These are phyloP conservation scores for Verticillium zaregamsianum DNA, from an alignment of 2,329 filamentous ascomycete genomes.

Conservation along the genomic window DNA sequence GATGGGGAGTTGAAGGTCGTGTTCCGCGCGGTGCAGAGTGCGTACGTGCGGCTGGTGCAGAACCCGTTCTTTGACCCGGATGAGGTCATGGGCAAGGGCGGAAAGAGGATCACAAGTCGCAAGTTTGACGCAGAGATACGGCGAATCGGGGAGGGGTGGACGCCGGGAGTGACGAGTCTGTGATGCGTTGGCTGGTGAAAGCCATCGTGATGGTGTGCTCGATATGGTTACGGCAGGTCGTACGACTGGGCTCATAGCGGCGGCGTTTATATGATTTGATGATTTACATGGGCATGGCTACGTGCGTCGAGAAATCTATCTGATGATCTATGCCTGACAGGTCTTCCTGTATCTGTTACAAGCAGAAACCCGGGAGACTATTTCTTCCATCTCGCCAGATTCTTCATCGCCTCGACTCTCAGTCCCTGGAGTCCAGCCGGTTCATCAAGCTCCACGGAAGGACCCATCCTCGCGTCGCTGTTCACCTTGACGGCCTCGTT, in stretches of 20 bases:
- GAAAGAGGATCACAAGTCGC: constrained; percentile 73
- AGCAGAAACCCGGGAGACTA: neutral
- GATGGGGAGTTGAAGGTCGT: constrained; percentile 88
- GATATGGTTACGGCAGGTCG: constrained; percentile 3
- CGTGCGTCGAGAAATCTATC: neutral
- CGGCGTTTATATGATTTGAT: neutral
- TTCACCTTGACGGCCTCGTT: neutral
- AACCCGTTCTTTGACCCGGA: constrained; percentile 96
- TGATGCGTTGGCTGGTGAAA: constrained; percentile 28
- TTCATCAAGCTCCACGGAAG: constrained; percentile 26
- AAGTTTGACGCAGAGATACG: constrained; percentile 79
- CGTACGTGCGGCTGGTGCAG: constrained; percentile 82
- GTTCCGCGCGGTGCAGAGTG: constrained; percentile 87
- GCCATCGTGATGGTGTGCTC: neutral
- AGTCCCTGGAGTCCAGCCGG: constrained; percentile 34
- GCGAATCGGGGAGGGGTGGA: constrained; percentile 81
- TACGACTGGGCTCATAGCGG: constrained; percentile 10
- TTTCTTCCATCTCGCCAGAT: constrained; percentile 7
- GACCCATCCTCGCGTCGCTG: constrained; percentile 10
- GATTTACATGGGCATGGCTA: neutral
- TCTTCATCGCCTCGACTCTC: constrained; percentile 28
- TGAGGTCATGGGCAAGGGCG: constrained; percentile 51
- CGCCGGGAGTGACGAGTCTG: constrained; percentile 62
- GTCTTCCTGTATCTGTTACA: neutral
- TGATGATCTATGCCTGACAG: neutral